Evolutionary conservation across 345 rosid genomes (phyloP), one percentile per base, ranked within the genome.

Genomic region (Litchi chinensis): DNA sequence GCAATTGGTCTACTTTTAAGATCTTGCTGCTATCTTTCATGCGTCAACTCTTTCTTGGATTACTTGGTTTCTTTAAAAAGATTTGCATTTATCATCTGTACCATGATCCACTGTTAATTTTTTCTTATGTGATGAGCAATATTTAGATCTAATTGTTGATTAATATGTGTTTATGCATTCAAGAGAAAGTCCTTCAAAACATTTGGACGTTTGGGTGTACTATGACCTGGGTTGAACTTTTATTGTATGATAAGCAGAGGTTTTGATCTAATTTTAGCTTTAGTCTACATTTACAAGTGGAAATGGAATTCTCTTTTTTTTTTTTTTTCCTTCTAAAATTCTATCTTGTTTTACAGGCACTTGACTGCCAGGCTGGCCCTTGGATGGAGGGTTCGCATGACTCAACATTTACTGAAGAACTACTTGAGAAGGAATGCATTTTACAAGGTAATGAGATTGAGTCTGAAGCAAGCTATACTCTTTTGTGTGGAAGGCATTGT

Each of bases 381-480:
- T 84, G 97, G 92, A 70, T 96, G 99, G 99, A 93, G 99, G 88
- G 89, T 91, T 79, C 92, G 91, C 62, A 83, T 96, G 90, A 96
- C 99, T 69, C 93, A 89, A 66, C 98, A 96, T 90, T 81, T 96
- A 77, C 90, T 94, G 24, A 88, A 88, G 86, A 93, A 88, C 80
- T 96, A 96, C 84, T 85, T 96, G 85, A 93, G 90, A 88, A 90
- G 93, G 81, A 96, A 96, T 86, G 90, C 98, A 50, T 96, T 96
- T 87, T 96, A 96, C 93, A 91, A 91, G 98, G 99, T 96, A 84
- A 80, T 63, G 68, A 37, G 59, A 60, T 75, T 50, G 74, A 41
- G 12, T 39, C 11, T 71, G 76, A 81, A 78, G 71, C 76, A 57
- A 71, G 28, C 40, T 69, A 40, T 75, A 52, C 48, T 65, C 66